Conservation (phyloP, 495 filamentous ascomycete genomes). For the Aspergillus haitiensis region DNA sequence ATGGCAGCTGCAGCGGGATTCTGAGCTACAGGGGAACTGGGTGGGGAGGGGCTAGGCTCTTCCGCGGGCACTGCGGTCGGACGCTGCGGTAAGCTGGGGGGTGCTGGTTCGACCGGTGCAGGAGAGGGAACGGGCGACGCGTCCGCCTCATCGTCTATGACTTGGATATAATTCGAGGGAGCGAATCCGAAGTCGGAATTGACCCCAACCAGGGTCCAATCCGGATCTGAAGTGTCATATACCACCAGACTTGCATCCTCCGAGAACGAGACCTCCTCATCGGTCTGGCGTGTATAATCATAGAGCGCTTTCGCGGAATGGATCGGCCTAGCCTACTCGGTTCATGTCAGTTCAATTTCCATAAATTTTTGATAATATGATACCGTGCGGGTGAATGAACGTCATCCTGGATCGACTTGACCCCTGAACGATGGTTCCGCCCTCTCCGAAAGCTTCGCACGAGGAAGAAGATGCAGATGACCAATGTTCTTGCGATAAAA, state of each 20-base stretch:
- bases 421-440: constrained; percentile 21
- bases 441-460: constrained; percentile 1
- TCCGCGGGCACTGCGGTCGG: constrained; percentile 27
- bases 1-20: constrained; percentile 72
- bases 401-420: constrained; percentile 11
- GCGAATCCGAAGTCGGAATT: constrained; percentile 91
- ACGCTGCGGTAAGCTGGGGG: constrained; percentile 44
- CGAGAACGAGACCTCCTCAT: constrained; percentile 94
- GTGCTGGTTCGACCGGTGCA: constrained; percentile 30
- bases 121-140: constrained; percentile 32
- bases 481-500: neutral
- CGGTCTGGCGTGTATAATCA: constrained; percentile 95
- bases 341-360: neutral
- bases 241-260: constrained; percentile 84
- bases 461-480: neutral
- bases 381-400: constrained; percentile 5
- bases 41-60: constrained; percentile 26
- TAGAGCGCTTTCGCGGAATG: constrained; percentile 82
- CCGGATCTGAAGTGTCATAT: constrained; percentile 87
- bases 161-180: constrained; percentile 95
- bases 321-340: constrained; percentile 64
- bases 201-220: constrained; percentile 91
- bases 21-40: constrained; percentile 40
- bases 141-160: constrained; percentile 39
- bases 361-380: neutral